These are phyloP conservation scores for Tremellales sp. DNA, from an alignment of 1,284 basidiomycete species.

Conservation along the genomic window DNA sequence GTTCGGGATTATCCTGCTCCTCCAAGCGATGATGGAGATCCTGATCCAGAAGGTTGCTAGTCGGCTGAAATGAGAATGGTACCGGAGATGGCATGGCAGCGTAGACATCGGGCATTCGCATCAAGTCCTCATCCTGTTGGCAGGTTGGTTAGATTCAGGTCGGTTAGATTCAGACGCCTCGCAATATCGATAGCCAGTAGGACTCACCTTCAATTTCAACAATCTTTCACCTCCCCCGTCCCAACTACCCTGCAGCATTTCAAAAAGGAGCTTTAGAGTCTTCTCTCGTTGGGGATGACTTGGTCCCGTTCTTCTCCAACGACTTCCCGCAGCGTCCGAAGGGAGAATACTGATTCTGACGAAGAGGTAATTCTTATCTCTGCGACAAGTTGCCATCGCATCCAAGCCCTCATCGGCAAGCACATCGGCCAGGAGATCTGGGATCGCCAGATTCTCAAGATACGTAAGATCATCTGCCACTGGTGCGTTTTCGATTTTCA, in stretches of 20 bases:
- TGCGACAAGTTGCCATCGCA: conserved; percentile 10
- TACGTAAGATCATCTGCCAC: too few relatives aligned
- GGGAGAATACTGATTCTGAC: conserved; percentile 13
- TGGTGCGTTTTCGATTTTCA: too few relatives aligned
- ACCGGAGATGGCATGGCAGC: conserved; percentile 29
- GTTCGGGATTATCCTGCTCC: conserved; percentile 27
- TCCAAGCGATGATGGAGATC: conserved; percentile 22
- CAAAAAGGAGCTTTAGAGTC: conserved; percentile 7
- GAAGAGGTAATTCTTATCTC: not conserved
- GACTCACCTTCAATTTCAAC: conserved; percentile 10
- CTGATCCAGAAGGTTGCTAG: conserved; percentile 16
- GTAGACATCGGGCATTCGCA: conserved; percentile 32
- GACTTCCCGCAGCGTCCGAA: conserved; percentile 10
- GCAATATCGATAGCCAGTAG: not conserved
- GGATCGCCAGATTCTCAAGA: too few relatives aligned
- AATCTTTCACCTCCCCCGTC: not conserved
- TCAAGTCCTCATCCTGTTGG: conserved; percentile 13
- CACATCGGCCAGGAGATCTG: conserved; percentile 6
- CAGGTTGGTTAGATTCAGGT: not conserved
- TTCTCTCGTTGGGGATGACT: conserved; percentile 2
- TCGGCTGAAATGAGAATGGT: conserved; percentile 13
- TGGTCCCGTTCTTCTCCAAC: conserved; percentile 8
- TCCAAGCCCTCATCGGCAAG: conserved; percentile 10
- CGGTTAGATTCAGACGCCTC: not conserved
- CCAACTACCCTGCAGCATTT: conserved; percentile 1